Percentiles rank a stretch among this genome's conserved stretches.
These are phyloP conservation scores for Rugonectria rugulosa DNA, from an alignment of 2,329 filamentous ascomycete genomes.

Conservation along the genomic window DNA sequence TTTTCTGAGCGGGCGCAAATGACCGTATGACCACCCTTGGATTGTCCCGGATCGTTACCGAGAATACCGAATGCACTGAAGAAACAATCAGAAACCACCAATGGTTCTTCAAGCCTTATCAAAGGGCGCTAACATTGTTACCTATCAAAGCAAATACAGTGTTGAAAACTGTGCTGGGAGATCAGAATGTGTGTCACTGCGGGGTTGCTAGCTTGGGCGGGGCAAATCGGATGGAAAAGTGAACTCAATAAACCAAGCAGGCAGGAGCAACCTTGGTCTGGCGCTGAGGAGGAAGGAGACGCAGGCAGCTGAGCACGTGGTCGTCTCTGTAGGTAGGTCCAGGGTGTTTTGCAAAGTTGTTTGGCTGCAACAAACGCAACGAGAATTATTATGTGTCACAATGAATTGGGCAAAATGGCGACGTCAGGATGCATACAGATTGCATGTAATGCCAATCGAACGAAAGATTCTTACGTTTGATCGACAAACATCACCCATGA, in stretches of 20 bases:
- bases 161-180: background rate
- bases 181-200: constrained; percentile 26
- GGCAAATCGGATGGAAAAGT: constrained; percentile 33
- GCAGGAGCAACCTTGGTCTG: background rate
- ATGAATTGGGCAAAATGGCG: no score
- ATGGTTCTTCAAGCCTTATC: constrained; percentile 24
- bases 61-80: background rate
- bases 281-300: background rate
- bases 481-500: no score
- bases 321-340: no score
- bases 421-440: no score
- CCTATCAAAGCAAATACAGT: constrained; percentile 25
- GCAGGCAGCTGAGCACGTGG: background rate
- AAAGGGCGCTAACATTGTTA: background rate
- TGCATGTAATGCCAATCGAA: no score
- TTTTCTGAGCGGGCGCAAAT: constrained; percentile 14
- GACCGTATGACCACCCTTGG: background rate
- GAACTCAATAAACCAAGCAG: background rate
- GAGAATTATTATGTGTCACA: no score
- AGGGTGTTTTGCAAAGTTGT: no score
- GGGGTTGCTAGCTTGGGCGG: constrained; percentile 29
- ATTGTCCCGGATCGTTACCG: background rate
- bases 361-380: no score
- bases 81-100: no score
- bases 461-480: no score